Base-by-base conservation (phyloP, 768 basidiomycete genomes). In the Mycena amicta region DNA sequence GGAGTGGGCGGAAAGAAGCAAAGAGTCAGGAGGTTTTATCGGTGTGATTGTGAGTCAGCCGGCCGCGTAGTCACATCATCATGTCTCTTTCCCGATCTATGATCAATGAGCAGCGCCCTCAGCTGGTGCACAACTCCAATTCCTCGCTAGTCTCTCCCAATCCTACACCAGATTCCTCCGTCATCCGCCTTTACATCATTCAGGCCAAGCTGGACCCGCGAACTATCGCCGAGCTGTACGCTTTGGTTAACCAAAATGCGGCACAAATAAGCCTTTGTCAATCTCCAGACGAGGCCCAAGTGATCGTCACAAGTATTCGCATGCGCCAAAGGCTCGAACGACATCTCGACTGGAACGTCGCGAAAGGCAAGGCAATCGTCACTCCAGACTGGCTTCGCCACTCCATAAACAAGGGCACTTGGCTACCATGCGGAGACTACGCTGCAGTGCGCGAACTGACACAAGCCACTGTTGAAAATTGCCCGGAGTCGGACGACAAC, bases 281-380 rank as follows among this genome's bases (percentile, higher is more conserved):
- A 16, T 66, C 80, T 37, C 60, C 74, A 3, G 70, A 77, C 16
- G 77, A 82, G 12, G 86, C 89, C 4, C 83, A 92, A 52, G 74
- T 92, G 30, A 72, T 93, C 37, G 67, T 93, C 55, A 90, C 91
- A 4, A 80, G 75, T 18, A 76, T 92, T 26, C 78, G 70, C 30
- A 92, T 90, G 84, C 77, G 78, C 63, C 80, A 80, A 59, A 80
- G 92, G 2, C 73, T 93, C 1, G 86, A 90, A 70, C 77, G 90
- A 50, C 90, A 92, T 70, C 52, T 93, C 15, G 65, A 78, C 28
- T 88, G 87, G 87, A 72, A 77, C 2, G 63, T 85, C 30, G 86
- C 88, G 88, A 82, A 79, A 74, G 76, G 76, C 30, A 92, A 88
- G 65, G 75, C 81, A 0, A 80, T 92, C 23, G 89, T 93, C 12